Conservation (phyloP, 164 flowering plant species). For the Stephania japonica region DNA sequence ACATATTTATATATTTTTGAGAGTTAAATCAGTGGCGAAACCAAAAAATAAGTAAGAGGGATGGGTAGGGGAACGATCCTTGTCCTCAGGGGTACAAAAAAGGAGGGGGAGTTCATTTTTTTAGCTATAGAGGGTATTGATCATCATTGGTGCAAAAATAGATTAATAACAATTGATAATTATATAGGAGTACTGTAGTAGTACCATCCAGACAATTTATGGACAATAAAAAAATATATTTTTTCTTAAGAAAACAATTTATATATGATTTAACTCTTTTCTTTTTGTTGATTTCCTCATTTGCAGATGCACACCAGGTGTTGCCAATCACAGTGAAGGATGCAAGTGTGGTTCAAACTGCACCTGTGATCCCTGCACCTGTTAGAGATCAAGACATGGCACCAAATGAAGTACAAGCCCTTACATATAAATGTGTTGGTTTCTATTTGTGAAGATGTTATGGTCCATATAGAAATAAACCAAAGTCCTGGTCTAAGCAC, state of each 20-base stretch:
- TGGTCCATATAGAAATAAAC: neutral
- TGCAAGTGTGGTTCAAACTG: conserved; percentile 15
- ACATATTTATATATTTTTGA: neutral
- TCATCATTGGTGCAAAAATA: too few relatives aligned
- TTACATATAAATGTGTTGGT: neutral
- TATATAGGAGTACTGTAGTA: too few relatives aligned
- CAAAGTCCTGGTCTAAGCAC: neutral
- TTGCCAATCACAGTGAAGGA: neutral
- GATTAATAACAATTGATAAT: too few relatives aligned
- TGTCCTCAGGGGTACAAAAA: too few relatives aligned
- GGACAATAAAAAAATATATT: too few relatives aligned
- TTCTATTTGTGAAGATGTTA: neutral
- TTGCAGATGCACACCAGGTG: conserved; percentile 1
- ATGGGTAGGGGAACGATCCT: too few relatives aligned
- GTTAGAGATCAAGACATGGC: neutral
- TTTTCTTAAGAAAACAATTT: too few relatives aligned
- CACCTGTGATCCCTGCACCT: conserved; percentile 14
- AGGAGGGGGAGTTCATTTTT: too few relatives aligned
- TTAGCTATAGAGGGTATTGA: too few relatives aligned
- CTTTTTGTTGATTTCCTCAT: neutral
- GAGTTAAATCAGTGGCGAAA: too few relatives aligned
- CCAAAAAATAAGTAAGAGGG: too few relatives aligned
- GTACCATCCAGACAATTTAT: too few relatives aligned
- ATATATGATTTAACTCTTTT: neutral
- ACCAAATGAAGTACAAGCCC: neutral